These are phyloP conservation scores for Metarhizium album DNA, from an alignment of 2,329 filamentous ascomycete genomes.

Conservation along the genomic window DNA sequence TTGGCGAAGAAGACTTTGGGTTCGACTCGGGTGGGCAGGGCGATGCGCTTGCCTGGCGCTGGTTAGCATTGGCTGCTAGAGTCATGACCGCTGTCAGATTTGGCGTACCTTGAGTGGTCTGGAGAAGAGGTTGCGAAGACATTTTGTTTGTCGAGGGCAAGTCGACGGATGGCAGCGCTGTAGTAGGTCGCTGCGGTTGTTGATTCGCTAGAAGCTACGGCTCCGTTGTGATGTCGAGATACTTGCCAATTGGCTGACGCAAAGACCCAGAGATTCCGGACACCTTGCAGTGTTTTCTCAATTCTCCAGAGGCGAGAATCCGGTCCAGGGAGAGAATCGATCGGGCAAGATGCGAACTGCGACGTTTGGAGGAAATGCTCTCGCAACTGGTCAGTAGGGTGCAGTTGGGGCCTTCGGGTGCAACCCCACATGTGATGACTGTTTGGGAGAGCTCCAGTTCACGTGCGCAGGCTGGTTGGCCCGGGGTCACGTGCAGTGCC, in stretches of 20 bases:
- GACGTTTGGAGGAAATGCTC: neutral
- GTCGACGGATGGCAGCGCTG: neutral
- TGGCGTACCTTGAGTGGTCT: constrained; percentile 73
- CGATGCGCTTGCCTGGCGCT: constrained; percentile 88
- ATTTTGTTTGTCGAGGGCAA: constrained; percentile 39
- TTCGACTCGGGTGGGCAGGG: constrained; percentile 93
- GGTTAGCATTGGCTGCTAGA: constrained; percentile 12
- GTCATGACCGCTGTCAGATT: neutral
- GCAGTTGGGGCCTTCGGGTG: neutral
- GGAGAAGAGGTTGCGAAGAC: constrained; percentile 94
- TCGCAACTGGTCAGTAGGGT: neutral
- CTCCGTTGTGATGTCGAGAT: neutral
- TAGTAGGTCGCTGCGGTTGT: neutral
- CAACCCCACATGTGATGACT: constrained; percentile 2
- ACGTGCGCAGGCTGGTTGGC: constrained; percentile 24
- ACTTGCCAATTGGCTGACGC: neutral
- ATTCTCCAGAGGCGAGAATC: neutral
- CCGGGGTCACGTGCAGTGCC: constrained; percentile 17
- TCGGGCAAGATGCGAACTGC: neutral
- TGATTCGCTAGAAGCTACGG: neutral
- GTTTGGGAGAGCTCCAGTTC: constrained; percentile 10
- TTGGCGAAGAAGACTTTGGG: constrained; percentile 99
- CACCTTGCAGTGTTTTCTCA: neutral
- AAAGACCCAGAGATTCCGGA: neutral
- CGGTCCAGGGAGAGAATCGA: neutral